Base-by-base conservation (phyloP, 2,329 filamentous ascomycete genomes). In the Aspergillus persii region DNA sequence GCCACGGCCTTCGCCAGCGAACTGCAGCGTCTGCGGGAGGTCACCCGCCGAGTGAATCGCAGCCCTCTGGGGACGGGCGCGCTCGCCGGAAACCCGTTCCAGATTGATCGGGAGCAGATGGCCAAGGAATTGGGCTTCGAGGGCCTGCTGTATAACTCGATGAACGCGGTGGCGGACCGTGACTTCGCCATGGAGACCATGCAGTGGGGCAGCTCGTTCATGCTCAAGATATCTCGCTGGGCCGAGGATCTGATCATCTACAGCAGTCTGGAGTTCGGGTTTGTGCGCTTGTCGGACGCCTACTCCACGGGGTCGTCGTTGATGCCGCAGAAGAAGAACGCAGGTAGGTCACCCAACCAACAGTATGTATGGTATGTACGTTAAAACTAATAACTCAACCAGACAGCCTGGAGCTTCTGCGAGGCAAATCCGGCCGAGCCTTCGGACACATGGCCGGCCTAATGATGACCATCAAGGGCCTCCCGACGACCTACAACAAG, bases 161-260 rank as follows among this genome's bases (percentile, higher is more conserved):
- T 96, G 85, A 85, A 84, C 57, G 88, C 86, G 47, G 88, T 92
- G 8, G 86, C 84, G 15, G 90, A 93, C 75, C 84, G 91, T 33
- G 92, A 96, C 74, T 96, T 96, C 69, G 86, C 94, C 12, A 83
- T 90, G 58, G 91, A 96, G 79, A 87, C 86, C 1, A 85, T 96
- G 77, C 87, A 91, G 74, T 96, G 91, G 89, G 87, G 86, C 4
- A 84, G 85, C 31, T 89, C 89, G 69, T 80, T 96, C 63, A 94
- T 91, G 87, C 82, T 86, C 62, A 91, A 95, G 79, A 82, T 96
- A 66, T 90, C 85, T 57, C 85, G 90, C 57, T 94, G 89, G 87
- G 85, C 88, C 3, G 91, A 96, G 77, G 92, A 96, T 72, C 79
- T 96, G 61, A 96, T 96, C 77, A 84, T 96, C 71, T 93, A 94